A percentile compares a stretch with the other conserved stretches of the same genome.
phyloP scores from a whole-genome alignment of 345 rosid species.

The Aquilaria malaccensis region DNA sequence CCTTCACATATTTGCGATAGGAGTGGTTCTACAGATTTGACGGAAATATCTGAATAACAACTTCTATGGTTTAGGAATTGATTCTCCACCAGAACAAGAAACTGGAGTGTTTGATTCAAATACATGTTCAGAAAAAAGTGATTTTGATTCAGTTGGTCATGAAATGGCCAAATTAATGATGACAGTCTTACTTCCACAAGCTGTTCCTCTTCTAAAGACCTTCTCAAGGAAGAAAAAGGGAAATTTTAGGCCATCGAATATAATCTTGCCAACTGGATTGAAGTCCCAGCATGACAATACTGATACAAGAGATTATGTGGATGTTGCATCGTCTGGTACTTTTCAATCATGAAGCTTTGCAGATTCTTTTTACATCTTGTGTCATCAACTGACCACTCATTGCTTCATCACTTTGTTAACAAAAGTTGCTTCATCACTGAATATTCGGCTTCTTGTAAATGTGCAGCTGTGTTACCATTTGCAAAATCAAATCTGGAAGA shows the following conservation, averaged over 20 bases:
- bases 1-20: constrained; percentile 14
- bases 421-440: not conserved
- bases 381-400: not conserved
- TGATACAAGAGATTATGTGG: constrained; percentile 19
- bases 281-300: constrained; percentile 20
- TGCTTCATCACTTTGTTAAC: not conserved
- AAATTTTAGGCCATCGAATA: constrained; percentile 10
- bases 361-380: not conserved
- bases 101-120: constrained; percentile 30
- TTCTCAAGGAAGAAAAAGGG: constrained; percentile 36
- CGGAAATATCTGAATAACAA: constrained; percentile 14
- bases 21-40: constrained; percentile 29
- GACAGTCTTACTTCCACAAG: constrained; percentile 86
- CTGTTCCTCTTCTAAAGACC: constrained; percentile 66
- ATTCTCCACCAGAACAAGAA: constrained; percentile 38
- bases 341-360: constrained; percentile 3
- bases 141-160: constrained; percentile 47
- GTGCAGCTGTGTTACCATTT: constrained; percentile 22
- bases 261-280: constrained; percentile 16
- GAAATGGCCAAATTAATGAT: constrained; percentile 69
- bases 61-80: constrained; percentile 27
- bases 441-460: constrained; percentile 14
- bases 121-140: constrained; percentile 35
- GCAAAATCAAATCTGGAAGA: constrained; percentile 20
- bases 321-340: constrained; percentile 27